A percentile compares a stretch with the other conserved stretches of the same genome.
phyloP scores from a whole-genome alignment of 179 eudicot genomes.

The Camellia oleifera region DNA sequence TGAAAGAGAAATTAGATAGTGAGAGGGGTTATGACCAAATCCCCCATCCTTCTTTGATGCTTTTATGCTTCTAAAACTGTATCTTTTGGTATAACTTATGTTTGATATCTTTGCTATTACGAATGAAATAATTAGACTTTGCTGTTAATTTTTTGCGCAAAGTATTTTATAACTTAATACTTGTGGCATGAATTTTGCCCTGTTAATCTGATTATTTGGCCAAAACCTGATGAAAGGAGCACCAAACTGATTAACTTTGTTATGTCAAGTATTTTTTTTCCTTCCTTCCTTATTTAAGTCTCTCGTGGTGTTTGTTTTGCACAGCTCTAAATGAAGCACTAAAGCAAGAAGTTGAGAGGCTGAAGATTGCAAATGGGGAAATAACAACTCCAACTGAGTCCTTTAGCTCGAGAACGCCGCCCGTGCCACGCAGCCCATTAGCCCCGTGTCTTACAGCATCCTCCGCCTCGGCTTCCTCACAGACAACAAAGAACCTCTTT shows the following conservation, averaged over 20 bases:
- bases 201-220: too few species aligned
- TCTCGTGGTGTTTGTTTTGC: background rate
- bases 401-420: conserved; percentile 28
- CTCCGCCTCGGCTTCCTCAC: background rate
- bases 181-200: too few species aligned
- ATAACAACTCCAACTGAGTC: conserved; percentile 36
- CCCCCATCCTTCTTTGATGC: too few species aligned
- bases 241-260: background rate
- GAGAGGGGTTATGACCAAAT: too few species aligned
- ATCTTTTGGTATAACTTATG: too few species aligned
- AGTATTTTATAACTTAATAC: too few species aligned
- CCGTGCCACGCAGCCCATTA: background rate
- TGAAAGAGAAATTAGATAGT: too few species aligned
- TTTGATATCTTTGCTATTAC: too few species aligned
- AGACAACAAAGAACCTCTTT: background rate
- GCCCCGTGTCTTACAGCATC: background rate
- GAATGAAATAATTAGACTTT: too few species aligned
- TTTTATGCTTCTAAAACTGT: too few species aligned
- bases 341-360: conserved; percentile 49
- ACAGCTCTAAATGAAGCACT: conserved; percentile 54
- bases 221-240: too few species aligned
- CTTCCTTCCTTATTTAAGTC: background rate
- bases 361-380: conserved; percentile 48
- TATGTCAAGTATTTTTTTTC: background rate
- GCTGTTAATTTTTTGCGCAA: too few species aligned